Evolutionary conservation across 2,329 filamentous ascomycete genomes (phyloP).

Genomic region (Trichoderma sp.): DNA sequence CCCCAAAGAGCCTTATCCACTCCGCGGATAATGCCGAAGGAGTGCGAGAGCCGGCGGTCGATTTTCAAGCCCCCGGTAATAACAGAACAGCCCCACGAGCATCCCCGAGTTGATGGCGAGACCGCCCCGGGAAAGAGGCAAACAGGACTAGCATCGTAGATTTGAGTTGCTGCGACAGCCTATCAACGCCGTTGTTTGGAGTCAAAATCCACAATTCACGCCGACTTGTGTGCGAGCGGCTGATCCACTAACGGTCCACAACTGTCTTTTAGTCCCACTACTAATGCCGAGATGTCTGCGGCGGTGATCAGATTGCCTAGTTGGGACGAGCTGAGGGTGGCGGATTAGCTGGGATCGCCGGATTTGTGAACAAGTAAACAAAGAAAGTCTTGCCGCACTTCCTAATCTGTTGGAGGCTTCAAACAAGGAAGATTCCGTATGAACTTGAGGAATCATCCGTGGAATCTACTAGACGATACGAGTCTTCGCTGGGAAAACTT

Average conservation of each 20-base stretch:
- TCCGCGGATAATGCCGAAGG: constrained; percentile 7
- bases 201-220: neutral
- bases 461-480: neutral
- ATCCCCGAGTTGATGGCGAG: constrained; percentile 15
- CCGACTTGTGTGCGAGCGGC: neutral
- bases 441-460: neutral
- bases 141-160: neutral
- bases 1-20: neutral
- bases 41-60: neutral
- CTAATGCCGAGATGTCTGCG: constrained; percentile 7
- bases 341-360: neutral
- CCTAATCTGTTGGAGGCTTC: neutral
- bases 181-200: neutral
- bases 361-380: neutral
- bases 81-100: neutral
- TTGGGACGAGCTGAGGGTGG: neutral
- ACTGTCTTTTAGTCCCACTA: neutral
- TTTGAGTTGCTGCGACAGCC: neutral
- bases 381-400: neutral
- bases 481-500: neutral
- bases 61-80: neutral
- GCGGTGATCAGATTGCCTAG: neutral
- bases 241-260: neutral
- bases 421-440: neutral
- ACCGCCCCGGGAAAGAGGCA: neutral